A percentile compares a stretch with the other conserved stretches of the same genome.
Conservation (phyloP, 345 rosid genomes). For the Eucalyptus fibrosa region DNA sequence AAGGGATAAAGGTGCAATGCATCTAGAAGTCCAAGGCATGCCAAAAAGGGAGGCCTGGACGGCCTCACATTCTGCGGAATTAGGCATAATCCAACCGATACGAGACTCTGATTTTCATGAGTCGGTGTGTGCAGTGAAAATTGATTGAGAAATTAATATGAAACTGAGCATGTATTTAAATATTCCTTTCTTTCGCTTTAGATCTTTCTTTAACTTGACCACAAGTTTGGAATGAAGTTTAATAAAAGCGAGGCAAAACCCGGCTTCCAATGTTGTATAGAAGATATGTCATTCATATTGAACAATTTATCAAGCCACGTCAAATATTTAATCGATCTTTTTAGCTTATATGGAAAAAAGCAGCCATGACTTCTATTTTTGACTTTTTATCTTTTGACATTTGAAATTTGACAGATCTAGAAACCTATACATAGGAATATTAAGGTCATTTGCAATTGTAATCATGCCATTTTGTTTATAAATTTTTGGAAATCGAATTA, state of each 20-base stretch:
- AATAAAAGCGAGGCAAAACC: neutral
- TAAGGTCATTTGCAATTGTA: neutral
- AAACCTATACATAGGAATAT: neutral
- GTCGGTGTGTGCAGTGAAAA: neutral
- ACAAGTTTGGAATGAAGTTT: neutral
- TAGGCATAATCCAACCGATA: neutral
- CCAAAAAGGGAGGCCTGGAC: neutral
- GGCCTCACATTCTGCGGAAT: neutral
- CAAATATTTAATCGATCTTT: neutral
- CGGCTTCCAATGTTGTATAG: neutral
- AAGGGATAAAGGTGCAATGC: no score
- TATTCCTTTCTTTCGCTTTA: neutral
- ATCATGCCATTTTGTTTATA: neutral
- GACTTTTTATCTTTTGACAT: neutral
- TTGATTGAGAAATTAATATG: fast-evolving
- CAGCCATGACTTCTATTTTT: neutral
- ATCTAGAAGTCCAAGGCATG: neutral
- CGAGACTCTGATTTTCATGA: neutral
- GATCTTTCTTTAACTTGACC: neutral
- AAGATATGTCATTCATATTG: neutral
- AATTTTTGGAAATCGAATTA: neutral
- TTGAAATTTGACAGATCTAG: neutral
- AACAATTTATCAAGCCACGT: neutral
- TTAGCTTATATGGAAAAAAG: neutral
- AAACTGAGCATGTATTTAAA: no score